Evolutionary conservation across 73 alveolate genomes (phyloP).

Genomic region (Paramecium octaurelia): DNA sequence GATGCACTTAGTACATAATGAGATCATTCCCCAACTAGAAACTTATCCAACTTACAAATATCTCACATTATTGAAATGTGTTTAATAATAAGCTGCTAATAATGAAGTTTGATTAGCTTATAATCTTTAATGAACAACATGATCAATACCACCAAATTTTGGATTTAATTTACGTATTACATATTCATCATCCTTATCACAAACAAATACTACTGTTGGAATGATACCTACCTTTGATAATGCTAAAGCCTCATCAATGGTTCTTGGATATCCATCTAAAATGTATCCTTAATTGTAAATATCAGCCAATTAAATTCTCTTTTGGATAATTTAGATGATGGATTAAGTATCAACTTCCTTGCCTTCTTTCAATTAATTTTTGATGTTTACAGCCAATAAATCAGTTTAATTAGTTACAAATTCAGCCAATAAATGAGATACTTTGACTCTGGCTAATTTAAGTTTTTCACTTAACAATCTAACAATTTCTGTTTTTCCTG

Average conservation of each 20-base stretch:
- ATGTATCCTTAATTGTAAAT: slow-evolving; percentile 78
- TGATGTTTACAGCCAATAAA: slow-evolving; percentile 66
- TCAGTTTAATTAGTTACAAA: slow-evolving; percentile 69
- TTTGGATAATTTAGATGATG: slow-evolving; percentile 77
- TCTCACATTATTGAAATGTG: slow-evolving; percentile 51
- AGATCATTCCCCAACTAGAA: slow-evolving; percentile 51
- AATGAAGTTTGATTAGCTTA: not conserved
- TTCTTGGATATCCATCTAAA: slow-evolving; percentile 94
- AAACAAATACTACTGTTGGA: slow-evolving; percentile 52
- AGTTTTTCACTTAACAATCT: slow-evolving; percentile 73
- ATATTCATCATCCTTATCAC: not conserved
- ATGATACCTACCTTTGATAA: slow-evolving; percentile 75
- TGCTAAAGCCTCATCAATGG: slow-evolving; percentile 82
- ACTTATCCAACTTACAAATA: slow-evolving; percentile 43
- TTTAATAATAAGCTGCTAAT: not conserved
- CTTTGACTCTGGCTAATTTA: slow-evolving; percentile 75
- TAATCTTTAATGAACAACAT: slow-evolving; percentile 40
- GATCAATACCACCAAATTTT: slow-evolving; percentile 52
- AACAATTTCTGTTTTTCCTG: slow-evolving; percentile 88
- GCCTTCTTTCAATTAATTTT: slow-evolving; percentile 77
- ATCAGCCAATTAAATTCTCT: slow-evolving; percentile 85
- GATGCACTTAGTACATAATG: not conserved
- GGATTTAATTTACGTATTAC: not conserved
- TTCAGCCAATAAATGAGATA: slow-evolving; percentile 66
- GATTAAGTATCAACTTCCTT: slow-evolving; percentile 78